Percentiles rank a stretch among this genome's conserved stretches.
Conservation (phyloP, 768 basidiomycete species). For the Rhodotorula diobovata region DNA sequence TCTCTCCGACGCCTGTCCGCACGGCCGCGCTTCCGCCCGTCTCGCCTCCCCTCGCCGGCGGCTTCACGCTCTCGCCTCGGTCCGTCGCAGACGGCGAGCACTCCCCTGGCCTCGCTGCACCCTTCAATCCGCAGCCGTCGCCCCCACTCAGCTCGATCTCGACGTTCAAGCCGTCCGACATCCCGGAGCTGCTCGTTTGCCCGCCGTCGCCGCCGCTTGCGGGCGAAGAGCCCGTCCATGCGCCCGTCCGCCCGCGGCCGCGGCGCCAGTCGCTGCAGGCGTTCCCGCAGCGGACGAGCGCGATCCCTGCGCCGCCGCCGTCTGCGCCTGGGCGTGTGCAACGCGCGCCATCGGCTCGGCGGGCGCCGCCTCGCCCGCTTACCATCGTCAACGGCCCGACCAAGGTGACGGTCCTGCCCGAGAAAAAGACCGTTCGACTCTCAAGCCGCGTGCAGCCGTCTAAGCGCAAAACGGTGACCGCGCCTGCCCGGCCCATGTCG, state of each 20-base stretch:
- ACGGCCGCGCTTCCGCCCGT: neutral
- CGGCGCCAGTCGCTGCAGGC: neutral
- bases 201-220: constrained; percentile 28
- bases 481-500: neutral
- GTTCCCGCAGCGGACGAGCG: neutral
- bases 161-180: constrained; percentile 24
- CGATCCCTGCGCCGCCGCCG: neutral
- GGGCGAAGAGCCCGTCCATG: neutral
- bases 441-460: constrained; percentile 15
- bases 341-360: neutral
- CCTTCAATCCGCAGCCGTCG: constrained; percentile 8
- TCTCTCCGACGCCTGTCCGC: neutral
- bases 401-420: constrained; percentile 24
- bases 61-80: neutral
- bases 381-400: constrained; percentile 9
- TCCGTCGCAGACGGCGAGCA: no score
- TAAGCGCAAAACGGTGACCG: neutral
- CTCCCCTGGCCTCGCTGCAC: constrained; percentile 9
- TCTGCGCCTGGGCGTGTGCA: no score
- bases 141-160: constrained; percentile 27
- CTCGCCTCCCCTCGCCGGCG: constrained; percentile 3
- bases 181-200: constrained; percentile 37
- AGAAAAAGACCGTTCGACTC: constrained; percentile 18
- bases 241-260: neutral
- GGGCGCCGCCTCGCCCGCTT: neutral